phyloP scores from a whole-genome alignment of 2,329 filamentous ascomycete genomes.

The Cordyceps pruinosa region DNA sequence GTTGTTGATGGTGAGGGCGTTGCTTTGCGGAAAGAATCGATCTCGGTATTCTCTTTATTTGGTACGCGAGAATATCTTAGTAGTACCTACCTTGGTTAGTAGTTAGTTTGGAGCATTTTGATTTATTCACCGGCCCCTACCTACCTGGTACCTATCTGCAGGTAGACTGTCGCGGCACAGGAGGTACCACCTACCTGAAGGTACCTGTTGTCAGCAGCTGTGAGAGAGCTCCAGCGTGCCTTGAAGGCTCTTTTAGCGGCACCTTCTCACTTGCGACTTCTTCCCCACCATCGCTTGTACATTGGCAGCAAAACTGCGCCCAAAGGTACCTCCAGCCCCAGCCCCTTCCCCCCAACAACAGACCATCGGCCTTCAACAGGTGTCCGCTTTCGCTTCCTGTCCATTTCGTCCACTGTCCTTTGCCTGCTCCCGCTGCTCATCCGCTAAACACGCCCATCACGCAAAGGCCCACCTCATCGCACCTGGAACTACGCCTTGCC shows the following conservation, averaged over 20 bases:
- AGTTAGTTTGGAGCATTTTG: no score
- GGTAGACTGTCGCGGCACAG: no score
- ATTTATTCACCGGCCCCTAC: no score
- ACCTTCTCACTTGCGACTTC: background rate
- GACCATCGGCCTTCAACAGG: background rate
- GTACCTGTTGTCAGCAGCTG: no score
- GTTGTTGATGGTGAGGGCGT: background rate
- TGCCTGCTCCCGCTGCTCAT: no score
- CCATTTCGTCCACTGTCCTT: background rate
- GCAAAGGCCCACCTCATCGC: conserved; percentile 32
- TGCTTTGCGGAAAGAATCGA: background rate
- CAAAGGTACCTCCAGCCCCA: background rate
- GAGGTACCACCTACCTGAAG: no score
- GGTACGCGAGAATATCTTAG: no score
- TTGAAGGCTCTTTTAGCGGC: background rate
- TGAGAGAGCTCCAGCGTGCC: no score
- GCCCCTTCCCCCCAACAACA: background rate
- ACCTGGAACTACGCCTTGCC: conserved; percentile 23
- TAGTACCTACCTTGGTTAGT: no score
- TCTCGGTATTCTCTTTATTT: no score
- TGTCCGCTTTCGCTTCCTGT: background rate
- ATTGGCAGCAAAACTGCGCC: background rate
- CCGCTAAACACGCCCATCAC: conserved; percentile 25
- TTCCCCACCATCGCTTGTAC: conserved; percentile 1
- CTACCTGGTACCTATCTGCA: no score